Conservation (phyloP, 129 eudicot species). For the carrot (Daucus carota) region DH1_v3.0 NC_030382.2:47763501-47764000, state of each 20-base stretch:
- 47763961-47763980: neutral
- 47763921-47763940: neutral
- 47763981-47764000: neutral
- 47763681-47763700: conserved; percentile 31
- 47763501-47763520: conserved; percentile 6
- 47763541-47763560: neutral
- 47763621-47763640: conserved; percentile 1
- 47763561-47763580: neutral
- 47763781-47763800: conserved; percentile 13
- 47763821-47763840: neutral
- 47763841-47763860: no score
- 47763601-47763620: neutral
- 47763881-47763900: neutral
- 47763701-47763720: conserved; percentile 21
- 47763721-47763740: conserved; percentile 12
- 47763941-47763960: neutral
- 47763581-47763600: neutral
- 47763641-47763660: conserved; percentile 46
- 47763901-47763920: neutral
- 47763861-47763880: neutral
- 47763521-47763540: neutral
- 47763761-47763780: conserved; percentile 7
- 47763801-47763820: conserved; percentile 4
- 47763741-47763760: conserved; percentile 13
- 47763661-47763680: conserved; percentile 21